These are phyloP conservation scores for Lipomyces chichibuensis DNA, from an alignment of 805 yeast genomes.

Conservation along the genomic window DNA sequence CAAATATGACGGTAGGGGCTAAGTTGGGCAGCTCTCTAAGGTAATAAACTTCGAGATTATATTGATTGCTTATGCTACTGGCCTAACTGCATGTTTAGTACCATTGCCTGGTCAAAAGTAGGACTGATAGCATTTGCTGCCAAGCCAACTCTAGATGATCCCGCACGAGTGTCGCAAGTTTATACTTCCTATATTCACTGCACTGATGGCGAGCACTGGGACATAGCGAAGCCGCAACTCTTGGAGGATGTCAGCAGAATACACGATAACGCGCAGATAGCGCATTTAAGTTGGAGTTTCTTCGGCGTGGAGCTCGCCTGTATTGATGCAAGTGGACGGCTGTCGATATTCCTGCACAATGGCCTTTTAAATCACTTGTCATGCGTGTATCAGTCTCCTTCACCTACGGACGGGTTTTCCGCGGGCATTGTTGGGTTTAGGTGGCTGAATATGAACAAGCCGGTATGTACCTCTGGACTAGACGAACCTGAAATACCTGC, in stretches of 20 bases:
- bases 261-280: conserved; percentile 33
- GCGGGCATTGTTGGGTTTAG: conserved; percentile 54
- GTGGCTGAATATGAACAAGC: conserved; percentile 78
- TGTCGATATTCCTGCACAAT: conserved; percentile 52
- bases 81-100: not conserved
- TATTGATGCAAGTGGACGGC: conserved; percentile 70
- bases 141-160: not conserved
- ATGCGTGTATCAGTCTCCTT: conserved; percentile 35
- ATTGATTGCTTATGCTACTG: not conserved
- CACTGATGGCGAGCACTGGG: conserved; percentile 77
- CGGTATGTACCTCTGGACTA: conserved; percentile 53
- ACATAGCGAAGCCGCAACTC: conserved; percentile 61
- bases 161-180: conserved; percentile 12
- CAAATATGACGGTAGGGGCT: not conserved
- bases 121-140: conserved; percentile 35
- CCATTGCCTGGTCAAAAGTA: conserved; percentile 36
- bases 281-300: conserved; percentile 71
- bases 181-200: conserved; percentile 55
- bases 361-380: conserved; percentile 39
- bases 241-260: conserved; percentile 38
- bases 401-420: conserved; percentile 28
- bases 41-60: not conserved
- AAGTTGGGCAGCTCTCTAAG: not conserved
- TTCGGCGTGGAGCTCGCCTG: conserved; percentile 81
- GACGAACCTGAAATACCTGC: conserved; percentile 53